These are phyloP conservation scores for Pelagophyceae sp. DNA, from an alignment of 352 stramenopile genomes.

Conservation along the genomic window DNA sequence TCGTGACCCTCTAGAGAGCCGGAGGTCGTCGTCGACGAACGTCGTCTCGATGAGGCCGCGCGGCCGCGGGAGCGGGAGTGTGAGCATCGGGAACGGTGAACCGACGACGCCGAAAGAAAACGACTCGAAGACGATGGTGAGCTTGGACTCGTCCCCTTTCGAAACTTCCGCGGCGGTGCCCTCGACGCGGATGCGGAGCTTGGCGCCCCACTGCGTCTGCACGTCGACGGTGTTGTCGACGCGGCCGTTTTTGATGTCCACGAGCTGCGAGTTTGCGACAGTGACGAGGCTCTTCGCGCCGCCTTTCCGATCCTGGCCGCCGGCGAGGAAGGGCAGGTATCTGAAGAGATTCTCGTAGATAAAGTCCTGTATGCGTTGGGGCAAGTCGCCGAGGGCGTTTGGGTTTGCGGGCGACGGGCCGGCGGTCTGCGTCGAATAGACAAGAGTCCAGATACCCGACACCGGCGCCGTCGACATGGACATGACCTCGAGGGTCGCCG, in stretches of 20 bases:
- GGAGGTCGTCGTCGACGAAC: slow-evolving; percentile 8
- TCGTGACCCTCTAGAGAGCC: not conserved
- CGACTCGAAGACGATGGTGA: slow-evolving; percentile 1
- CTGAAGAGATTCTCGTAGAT: slow-evolving; percentile 1
- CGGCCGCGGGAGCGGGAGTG: slow-evolving; percentile 9
- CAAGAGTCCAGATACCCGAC: not conserved
- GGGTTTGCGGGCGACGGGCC: too few relatives aligned
- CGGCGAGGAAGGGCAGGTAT: not conserved
- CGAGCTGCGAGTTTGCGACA: not conserved
- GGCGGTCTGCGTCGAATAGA: not conserved
- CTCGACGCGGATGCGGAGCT: not conserved
- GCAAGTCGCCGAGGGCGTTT: not conserved
- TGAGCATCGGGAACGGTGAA: not conserved
- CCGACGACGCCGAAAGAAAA: not conserved
- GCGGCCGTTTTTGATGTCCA: not conserved
- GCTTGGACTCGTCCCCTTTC: not conserved
- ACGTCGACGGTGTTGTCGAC: slow-evolving; percentile 3
- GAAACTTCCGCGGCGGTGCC: not conserved
- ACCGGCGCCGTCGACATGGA: too few relatives aligned
- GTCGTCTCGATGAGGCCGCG: not conserved
- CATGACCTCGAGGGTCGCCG: too few relatives aligned
- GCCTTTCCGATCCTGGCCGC: not conserved
- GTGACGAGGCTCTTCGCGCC: not conserved
- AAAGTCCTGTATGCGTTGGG: not conserved
- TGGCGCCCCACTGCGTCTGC: too few relatives aligned